Conservation (phyloP, 305 asterid species). For the Andrographis paniculata region DNA sequence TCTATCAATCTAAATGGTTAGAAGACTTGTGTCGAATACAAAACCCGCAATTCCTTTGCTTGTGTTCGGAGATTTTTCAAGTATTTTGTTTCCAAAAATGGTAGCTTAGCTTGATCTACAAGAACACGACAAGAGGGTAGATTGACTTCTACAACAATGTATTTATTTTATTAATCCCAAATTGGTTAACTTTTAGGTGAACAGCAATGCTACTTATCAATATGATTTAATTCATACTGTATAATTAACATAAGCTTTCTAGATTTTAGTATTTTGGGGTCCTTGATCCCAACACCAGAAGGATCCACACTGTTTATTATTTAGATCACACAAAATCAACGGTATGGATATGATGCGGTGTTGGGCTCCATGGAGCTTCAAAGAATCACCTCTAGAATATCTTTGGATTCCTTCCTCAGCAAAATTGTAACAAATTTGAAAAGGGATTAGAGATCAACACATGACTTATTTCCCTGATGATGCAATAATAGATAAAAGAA, state of each 20-base stretch:
- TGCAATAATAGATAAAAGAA: too few species aligned
- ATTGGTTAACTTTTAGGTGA: not conserved
- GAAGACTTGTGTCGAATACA: too few species aligned
- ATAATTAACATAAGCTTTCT: too few species aligned
- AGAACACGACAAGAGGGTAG: not conserved
- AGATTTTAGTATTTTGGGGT: not conserved
- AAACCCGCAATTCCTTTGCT: too few species aligned
- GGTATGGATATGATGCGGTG: not conserved
- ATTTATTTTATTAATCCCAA: too few species aligned
- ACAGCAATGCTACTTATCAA: too few species aligned
- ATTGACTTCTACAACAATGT: not conserved
- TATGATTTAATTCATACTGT: too few species aligned
- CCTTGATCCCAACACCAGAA: not conserved
- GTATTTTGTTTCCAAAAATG: not conserved
- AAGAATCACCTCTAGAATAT: not conserved
- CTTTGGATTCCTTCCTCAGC: not conserved
- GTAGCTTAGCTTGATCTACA: not conserved
- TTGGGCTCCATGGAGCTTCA: not conserved
- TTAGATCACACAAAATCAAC: not conserved
- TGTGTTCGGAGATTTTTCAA: too few species aligned
- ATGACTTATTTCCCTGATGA: not conserved
- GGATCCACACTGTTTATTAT: not conserved
- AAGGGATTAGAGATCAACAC: not conserved
- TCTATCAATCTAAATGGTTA: too few species aligned
- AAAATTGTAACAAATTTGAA: not conserved